Conservation (phyloP, 75 land plant species). For the Picea glauca region DNA sequence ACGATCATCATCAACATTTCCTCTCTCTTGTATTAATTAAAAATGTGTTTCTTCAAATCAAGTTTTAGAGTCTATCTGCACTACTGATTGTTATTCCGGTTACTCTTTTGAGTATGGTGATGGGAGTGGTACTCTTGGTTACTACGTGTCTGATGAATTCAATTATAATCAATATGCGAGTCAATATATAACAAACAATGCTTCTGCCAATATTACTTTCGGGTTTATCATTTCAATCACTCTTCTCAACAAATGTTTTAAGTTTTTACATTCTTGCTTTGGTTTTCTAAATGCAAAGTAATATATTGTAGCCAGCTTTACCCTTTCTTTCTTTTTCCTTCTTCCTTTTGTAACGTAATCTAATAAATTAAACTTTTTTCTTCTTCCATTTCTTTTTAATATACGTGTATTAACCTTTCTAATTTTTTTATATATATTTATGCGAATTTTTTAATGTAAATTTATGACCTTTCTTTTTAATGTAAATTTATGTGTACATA, state of each 20-base stretch:
- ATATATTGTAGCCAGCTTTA: no score
- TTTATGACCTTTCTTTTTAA: no score
- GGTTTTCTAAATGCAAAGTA: not conserved
- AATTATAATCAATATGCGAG: constrained; percentile 38
- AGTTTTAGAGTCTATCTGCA: constrained; percentile 28
- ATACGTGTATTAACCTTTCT: no score
- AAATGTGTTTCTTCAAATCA: constrained; percentile 27
- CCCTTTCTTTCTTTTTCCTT: no score
- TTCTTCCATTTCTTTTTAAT: no score
- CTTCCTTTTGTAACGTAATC: no score
- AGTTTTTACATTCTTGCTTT: not conserved
- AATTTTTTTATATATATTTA: no score
- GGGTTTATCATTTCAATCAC: constrained; percentile 43
- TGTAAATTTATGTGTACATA: no score
- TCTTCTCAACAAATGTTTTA: not conserved
- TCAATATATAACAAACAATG: constrained; percentile 30
- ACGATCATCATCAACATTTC: constrained; percentile 46
- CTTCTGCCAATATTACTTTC: constrained; percentile 64
- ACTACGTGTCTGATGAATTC: constrained; percentile 62
- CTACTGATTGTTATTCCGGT: constrained; percentile 36
- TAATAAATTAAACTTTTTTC: no score
- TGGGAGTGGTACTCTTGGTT: constrained; percentile 83
- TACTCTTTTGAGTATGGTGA: constrained; percentile 78
- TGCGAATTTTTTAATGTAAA: no score
- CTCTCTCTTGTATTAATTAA: constrained; percentile 44